These are phyloP conservation scores for Trypanosoma boissoni DNA, from an alignment of 208 protist species.

Conservation along the genomic window DNA sequence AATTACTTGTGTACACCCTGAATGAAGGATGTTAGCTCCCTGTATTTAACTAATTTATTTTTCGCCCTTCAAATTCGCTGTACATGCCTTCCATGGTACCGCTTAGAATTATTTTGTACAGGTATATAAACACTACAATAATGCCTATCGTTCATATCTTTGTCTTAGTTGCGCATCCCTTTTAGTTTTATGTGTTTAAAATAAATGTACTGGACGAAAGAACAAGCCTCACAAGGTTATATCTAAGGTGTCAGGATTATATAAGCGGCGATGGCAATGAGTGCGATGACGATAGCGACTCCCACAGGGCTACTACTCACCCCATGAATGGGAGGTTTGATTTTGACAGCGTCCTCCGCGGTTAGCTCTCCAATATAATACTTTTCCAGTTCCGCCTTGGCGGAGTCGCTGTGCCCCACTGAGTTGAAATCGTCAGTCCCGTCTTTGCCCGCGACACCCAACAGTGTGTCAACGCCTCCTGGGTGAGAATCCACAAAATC, in stretches of 20 bases:
- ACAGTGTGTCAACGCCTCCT: constrained; percentile 84
- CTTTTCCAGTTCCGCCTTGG: constrained; percentile 58
- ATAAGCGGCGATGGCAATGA: constrained; percentile 25
- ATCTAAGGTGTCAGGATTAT: constrained; percentile 24
- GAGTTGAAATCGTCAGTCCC: constrained; percentile 80
- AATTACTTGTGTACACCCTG: background rate
- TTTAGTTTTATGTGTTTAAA: constrained; percentile 3
- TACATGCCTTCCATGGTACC: too few relatives aligned
- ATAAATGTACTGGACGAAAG: background rate
- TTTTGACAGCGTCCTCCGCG: constrained; percentile 39
- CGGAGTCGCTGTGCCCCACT: constrained; percentile 70
- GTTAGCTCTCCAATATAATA: constrained; percentile 81
- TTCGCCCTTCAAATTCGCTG: too few relatives aligned
- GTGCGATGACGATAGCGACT: constrained; percentile 30
- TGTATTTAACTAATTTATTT: too few relatives aligned
- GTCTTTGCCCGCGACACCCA: constrained; percentile 81
- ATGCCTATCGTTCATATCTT: too few relatives aligned
- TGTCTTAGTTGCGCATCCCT: too few relatives aligned
- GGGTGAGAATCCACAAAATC: constrained; percentile 87
- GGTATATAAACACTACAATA: too few relatives aligned
- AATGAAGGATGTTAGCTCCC: too few relatives aligned
- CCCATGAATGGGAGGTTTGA: constrained; percentile 29
- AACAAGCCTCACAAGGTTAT: background rate
- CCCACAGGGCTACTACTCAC: constrained; percentile 17
- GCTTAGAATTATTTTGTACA: too few relatives aligned